Evolutionary conservation across 495 filamentous ascomycete species (phyloP), one percentile per base, ranked within the genome.

Genomic region (Aspergillus affinis): DNA sequence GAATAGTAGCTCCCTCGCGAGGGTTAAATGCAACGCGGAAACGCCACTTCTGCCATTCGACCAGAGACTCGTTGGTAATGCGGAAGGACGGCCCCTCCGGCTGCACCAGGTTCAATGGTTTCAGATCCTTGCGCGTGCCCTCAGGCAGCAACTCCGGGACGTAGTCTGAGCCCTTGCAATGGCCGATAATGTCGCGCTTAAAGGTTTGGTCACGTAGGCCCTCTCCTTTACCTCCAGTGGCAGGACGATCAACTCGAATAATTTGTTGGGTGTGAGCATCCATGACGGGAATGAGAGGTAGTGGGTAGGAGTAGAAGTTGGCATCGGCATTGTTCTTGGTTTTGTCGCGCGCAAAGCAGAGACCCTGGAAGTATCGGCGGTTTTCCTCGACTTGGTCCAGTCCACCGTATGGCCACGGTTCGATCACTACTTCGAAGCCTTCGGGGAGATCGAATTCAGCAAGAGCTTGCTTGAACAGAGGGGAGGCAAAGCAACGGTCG

Each of bases 221-320:
- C 18, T 80, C 75, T 7, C 73, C 75, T 27, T 77, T 77, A 2
- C 75, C 74, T 21, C 81, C 81, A 0, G 78, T 83, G 0, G 81
- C 77, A 9, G 79, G 76, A 51, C 76, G 69, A 55, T 83, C 81
- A 23, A 83, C 76, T 0, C 81, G 77, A 53, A 81, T 82, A 26
- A 96, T 85, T 61, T 87, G 82, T 69, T 84, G 79, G 0, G 83
- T 88, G n/a, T 79, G 79, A 0, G 84, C 82, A 63, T 87, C 86
- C 61, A 96, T 78, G 23, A 94, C 89, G 0, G 91, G 90, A 23
- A 88, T 92, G 60, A 95, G 81, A 6, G 87, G 82, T 6, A 94
- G 75, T 0, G 91, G 91, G 61, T 90, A 87, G 0, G 90, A 87
- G 72, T 96, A 96, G 65, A 93, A 89, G 64, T 93, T 93, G 44